Evolutionary conservation across 2,329 filamentous ascomycete species (phyloP), one percentile per base, ranked within the genome.

Genomic region (Aspergillus aculeatinus): DNA sequence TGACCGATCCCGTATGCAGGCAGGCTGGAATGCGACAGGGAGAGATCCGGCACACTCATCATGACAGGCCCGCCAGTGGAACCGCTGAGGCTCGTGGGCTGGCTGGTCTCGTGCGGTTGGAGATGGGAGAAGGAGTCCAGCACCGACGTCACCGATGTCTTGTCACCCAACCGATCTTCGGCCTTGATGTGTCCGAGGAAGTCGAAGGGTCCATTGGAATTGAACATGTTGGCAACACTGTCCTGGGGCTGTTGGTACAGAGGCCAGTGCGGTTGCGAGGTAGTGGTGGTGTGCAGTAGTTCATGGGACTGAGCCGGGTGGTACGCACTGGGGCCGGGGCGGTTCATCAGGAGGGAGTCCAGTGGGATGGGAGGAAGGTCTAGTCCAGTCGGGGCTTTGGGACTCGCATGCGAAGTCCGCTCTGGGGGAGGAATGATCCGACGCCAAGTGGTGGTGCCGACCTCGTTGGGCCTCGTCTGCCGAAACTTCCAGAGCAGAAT

Each of bases 401-500:
- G 75, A 58, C 77, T 79, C 50, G 75, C 77, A 7, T 72, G 75
- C 4, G 69, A 63, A 31, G 66, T 74, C 12, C 74, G 72, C 35
- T 73, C 72, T 0, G 76, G 69, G 1, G 75, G 75, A 27, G 76
- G 72, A 25, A 77, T 71, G 27, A 81, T 63, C 50, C 70, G 74
- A 60, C 76, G 73, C 79, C 79, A 81, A 14, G 76, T 79, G 1
- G 79, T 80, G 2, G 74, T 77, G 31, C 77, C 78, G 25, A 74
- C 74, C 58, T 78, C 72, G 6, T 70, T 71, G 16, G 70, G 67
- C 6, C 70, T 67, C n/a, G 77, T 77, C 63, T 79, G 74, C 6
- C 75, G 76, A 66, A 81, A 81, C 55, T 76, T 79, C 79, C 79
- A 81, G 19, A 79, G 70, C 14, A 81, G 60, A 49, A 81, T 73